Evolutionary conservation across 306 rosid species (phyloP).

Genomic region (Prunus campanulata): DNA sequence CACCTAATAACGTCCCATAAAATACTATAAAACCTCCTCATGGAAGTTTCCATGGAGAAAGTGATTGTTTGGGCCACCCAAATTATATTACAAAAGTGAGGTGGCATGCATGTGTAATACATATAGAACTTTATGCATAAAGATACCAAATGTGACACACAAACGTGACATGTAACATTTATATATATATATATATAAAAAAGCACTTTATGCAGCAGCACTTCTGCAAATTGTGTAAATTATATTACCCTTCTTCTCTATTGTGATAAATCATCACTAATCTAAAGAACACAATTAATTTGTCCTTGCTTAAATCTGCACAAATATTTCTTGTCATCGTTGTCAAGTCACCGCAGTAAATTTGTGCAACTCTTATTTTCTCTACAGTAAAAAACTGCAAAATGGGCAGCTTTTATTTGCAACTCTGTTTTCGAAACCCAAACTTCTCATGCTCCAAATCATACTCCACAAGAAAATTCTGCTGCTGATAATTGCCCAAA

Average conservation of each 20-base stretch:
- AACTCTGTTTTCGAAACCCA: constrained; percentile 59
- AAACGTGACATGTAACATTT: neutral
- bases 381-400: neutral
- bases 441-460: constrained; percentile 65
- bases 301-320: neutral
- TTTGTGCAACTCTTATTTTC: neutral
- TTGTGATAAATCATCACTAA: constrained; percentile 1
- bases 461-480: constrained; percentile 64
- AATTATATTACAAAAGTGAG: neutral
- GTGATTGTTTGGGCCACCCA: neutral
- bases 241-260: neutral
- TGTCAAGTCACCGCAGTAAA: neutral
- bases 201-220: too few relatives aligned
- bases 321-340: neutral
- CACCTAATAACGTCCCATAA: too few relatives aligned
- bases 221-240: neutral
- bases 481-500: constrained; percentile 81
- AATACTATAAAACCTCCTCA: neutral
- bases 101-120: neutral
- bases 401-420: constrained; percentile 13
- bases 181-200: too few relatives aligned
- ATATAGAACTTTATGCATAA: neutral
- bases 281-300: neutral
- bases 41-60: neutral
- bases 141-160: neutral